Evolutionary conservation across 2,329 filamentous ascomycete species (phyloP).

Genomic region (Fusarium coffeatum): DNA sequence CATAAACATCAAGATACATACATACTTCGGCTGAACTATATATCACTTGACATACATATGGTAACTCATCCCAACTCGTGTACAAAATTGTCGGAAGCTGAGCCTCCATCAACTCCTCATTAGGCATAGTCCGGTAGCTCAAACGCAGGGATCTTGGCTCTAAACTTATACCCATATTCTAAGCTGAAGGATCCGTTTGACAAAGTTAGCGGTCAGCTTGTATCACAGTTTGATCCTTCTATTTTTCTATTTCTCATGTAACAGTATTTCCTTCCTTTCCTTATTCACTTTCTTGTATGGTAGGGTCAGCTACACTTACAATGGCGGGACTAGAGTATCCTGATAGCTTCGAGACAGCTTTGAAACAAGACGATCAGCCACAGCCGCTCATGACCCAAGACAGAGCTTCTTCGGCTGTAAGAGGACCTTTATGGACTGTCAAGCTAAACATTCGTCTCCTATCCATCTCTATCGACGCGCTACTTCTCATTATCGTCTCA

Average conservation of each 20-base stretch:
- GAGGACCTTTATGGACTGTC: slow-evolving; percentile 3
- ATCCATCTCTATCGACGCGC: slow-evolving; percentile 20
- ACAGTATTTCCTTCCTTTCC: too few species aligned
- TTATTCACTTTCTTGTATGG: not conserved
- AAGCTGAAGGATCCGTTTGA: slow-evolving; percentile 17
- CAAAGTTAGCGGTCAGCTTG: not conserved
- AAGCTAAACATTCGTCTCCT: slow-evolving; percentile 31
- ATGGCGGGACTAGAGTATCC: slow-evolving; percentile 2
- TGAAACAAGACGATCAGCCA: slow-evolving; percentile 2
- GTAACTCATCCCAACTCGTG: not conserved
- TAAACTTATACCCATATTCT: not conserved
- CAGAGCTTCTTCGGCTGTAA: not conserved
- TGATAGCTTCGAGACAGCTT: not conserved
- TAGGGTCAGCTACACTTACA: not conserved
- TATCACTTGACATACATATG: not conserved
- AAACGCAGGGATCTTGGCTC: slow-evolving; percentile 8
- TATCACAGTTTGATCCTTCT: not conserved
- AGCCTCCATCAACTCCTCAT: slow-evolving; percentile 18
- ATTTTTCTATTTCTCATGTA: not conserved
- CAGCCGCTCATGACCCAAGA: not conserved
- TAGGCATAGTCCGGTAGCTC: not conserved
- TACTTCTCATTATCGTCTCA: slow-evolving; percentile 18
- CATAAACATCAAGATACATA: not conserved
- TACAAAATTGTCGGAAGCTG: slow-evolving; percentile 11
- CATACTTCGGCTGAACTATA: not conserved